Conservation (phyloP, 768 basidiomycete genomes). For the Cantharellus cinnabarinus region DNA sequence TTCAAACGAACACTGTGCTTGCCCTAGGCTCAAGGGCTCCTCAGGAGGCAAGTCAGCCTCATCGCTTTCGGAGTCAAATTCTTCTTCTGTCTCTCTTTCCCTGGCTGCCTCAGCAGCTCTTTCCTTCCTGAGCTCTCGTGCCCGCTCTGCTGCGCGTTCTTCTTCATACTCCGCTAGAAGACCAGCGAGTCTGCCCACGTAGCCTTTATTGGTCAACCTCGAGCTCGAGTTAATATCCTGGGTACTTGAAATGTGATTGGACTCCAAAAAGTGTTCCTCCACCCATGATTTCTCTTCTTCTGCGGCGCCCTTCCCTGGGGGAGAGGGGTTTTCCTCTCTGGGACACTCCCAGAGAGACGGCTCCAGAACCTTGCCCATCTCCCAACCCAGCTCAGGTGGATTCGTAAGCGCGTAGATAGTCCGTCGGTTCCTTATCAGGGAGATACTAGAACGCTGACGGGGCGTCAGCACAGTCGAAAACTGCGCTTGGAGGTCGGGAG, state of each 20-base stretch:
- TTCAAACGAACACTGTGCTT: conserved; percentile 7
- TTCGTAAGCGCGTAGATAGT: conserved; percentile 32
- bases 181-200: conserved; percentile 39
- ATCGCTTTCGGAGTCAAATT: conserved; percentile 19
- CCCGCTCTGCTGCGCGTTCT: conserved; percentile 48
- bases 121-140: conserved; percentile 27
- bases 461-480: conserved; percentile 30
- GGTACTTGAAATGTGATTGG: neutral
- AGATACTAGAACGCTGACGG: conserved; percentile 41
- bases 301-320: conserved; percentile 27
- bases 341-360: conserved; percentile 36
- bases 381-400: conserved; percentile 37
- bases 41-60: neutral
- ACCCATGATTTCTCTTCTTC: conserved; percentile 56
- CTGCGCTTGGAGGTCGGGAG: conserved; percentile 25
- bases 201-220: neutral
- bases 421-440: conserved; percentile 51
- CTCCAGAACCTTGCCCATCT: conserved; percentile 36
- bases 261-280: conserved; percentile 36
- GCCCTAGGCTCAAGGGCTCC: conserved; percentile 3
- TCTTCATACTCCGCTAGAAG: conserved; percentile 58
- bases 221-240: too few species aligned
- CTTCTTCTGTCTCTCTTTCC: conserved; percentile 23
- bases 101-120: conserved; percentile 11
- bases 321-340: neutral